Percentiles rank a stretch among this genome's conserved stretches.
phyloP scores from a whole-genome alignment of 208 protist species.

The Herpetomonas samuelpessoai region DNA sequence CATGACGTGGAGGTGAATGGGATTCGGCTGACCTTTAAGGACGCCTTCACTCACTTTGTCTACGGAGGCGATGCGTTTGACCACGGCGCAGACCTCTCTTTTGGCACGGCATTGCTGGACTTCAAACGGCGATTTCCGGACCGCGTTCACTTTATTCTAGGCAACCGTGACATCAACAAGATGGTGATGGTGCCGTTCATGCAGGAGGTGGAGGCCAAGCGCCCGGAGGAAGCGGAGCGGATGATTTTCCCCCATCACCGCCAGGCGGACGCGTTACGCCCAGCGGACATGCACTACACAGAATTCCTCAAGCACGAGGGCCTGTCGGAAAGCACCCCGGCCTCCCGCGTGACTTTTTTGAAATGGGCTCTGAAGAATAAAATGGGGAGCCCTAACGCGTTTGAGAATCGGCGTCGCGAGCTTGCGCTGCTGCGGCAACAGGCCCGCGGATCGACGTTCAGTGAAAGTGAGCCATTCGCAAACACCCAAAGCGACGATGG shows the following conservation, averaged over 20 bases:
- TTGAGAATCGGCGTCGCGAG: conserved; percentile 68
- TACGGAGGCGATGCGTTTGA: conserved; percentile 91
- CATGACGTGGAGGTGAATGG: conserved; percentile 17
- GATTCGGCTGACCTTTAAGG: conserved; percentile 37
- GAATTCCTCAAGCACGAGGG: conserved; percentile 12
- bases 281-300: conserved; percentile 16
- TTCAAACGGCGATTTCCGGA: conserved; percentile 71
- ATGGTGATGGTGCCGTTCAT: conserved; percentile 62
- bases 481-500: not conserved
- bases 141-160: conserved; percentile 84
- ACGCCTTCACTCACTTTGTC: conserved; percentile 69
- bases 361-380: conserved; percentile 70
- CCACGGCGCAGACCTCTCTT: conserved; percentile 69
- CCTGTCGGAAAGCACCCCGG: not conserved
- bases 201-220: conserved; percentile 13
- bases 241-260: conserved; percentile 16
- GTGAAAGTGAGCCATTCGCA: too few species aligned
- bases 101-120: conserved; percentile 56
- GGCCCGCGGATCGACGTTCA: too few species aligned
- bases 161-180: conserved; percentile 93
- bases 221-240: conserved; percentile 20
- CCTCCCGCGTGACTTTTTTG: conserved; percentile 41
- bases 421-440: conserved; percentile 25
- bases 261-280: conserved; percentile 1
- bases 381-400: conserved; percentile 53